phyloP scores from a whole-genome alignment of 2,329 filamentous ascomycete genomes.

The Penicillium sp. region DNA sequence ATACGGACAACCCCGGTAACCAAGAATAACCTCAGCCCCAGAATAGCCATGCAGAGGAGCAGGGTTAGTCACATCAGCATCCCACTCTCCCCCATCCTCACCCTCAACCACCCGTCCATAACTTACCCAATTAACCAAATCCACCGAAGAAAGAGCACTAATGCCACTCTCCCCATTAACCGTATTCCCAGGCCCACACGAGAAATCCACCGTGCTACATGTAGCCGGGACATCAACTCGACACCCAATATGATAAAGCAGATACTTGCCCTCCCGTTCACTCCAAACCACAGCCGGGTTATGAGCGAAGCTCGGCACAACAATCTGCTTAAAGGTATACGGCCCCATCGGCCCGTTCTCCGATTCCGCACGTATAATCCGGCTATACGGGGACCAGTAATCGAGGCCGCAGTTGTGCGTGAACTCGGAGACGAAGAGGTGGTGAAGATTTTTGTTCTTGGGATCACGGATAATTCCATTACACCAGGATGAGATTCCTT shows the following conservation, averaged over 20 bases:
- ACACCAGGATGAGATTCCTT: slow-evolving; percentile 50
- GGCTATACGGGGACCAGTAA: slow-evolving; percentile 51
- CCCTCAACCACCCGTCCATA: slow-evolving; percentile 10
- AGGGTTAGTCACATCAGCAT: slow-evolving; percentile 15
- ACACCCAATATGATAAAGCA: slow-evolving; percentile 49
- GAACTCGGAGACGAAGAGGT: slow-evolving; percentile 50
- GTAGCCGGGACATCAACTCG: slow-evolving; percentile 27
- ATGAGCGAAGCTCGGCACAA: slow-evolving; percentile 48
- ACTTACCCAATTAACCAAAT: slow-evolving; percentile 7
- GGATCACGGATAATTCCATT: slow-evolving; percentile 49
- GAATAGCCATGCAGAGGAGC: slow-evolving; percentile 5
- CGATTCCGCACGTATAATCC: slow-evolving; percentile 49
- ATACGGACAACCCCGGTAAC: slow-evolving; percentile 14
- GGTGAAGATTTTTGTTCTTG: slow-evolving; percentile 39
- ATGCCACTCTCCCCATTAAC: slow-evolving; percentile 16
- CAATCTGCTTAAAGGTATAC: slow-evolving; percentile 43
- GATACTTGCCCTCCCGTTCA: slow-evolving; percentile 42
- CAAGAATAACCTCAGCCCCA: slow-evolving; percentile 4
- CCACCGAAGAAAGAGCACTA: slow-evolving; percentile 9
- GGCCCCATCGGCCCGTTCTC: slow-evolving; percentile 47
- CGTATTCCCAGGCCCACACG: slow-evolving; percentile 10
- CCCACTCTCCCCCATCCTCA: slow-evolving; percentile 8
- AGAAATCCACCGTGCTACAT: slow-evolving; percentile 14
- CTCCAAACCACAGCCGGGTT: slow-evolving; percentile 50
- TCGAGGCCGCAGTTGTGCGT: slow-evolving; percentile 47